Evolutionary conservation across 2,329 filamentous ascomycete species (phyloP), one percentile per base, ranked within the genome.

Genomic region (Emericellopsis atlantica): DNA sequence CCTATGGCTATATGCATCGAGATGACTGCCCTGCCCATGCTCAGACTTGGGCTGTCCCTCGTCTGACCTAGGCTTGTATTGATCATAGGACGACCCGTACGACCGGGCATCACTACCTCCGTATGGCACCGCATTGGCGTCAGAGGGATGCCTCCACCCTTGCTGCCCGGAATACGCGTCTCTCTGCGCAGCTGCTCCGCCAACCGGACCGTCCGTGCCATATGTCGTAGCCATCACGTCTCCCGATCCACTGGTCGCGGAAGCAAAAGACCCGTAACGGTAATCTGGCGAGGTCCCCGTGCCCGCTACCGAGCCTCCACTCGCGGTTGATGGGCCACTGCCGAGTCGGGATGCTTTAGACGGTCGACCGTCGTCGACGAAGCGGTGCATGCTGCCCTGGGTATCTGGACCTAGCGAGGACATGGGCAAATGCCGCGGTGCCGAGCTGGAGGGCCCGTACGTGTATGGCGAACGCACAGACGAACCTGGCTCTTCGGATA

Each of bases 281-380:
- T 78, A 78, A 50, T 78, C 74, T 18, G 66, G 61, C 0, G 70
- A 59, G 4, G 64, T 53, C 33, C 74, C 72, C 39, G 65, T 66
- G 51, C 64, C 66, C 31, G 62, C 58, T 26, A 73, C 58, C 18
- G 72, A 71, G 32, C 64, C 60, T 11, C 58, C 56, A 49, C 67
- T 69, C 44, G 72, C 69, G 29, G 75, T 61, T 1, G 73, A 74
- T 39, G 70, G 69, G 46, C 76, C 70, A 52, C 63, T 68, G 10
- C 59, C 61, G 44, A 75, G 69, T 3, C 74, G 66, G 1, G 74
- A 71, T 48, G 71, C 74, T 56, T 78, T 78, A 32, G 67, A 58
- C 14, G 74, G 71, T 18, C 74, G 65, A 6, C 69, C 64, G 47
- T 69, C 73, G 51, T 77, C 74, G 37, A 77, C 65, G 49, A 76